phyloP scores from a whole-genome alignment of 345 rosid genomes.

The Erodium maritimum region DNA sequence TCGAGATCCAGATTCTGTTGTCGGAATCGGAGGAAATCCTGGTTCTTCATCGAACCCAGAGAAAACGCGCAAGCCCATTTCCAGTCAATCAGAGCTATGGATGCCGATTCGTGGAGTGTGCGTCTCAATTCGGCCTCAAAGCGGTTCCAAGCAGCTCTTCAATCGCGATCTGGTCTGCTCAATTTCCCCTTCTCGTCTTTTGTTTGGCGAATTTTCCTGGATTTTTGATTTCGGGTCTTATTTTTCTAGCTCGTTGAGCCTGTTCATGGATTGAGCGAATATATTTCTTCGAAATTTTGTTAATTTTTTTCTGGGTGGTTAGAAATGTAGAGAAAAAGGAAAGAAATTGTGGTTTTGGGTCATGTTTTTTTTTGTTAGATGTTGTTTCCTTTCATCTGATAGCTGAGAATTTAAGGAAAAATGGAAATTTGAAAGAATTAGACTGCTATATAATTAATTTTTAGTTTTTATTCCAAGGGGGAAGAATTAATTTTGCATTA shows the following conservation, averaged over 20 bases:
- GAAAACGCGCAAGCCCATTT: background rate
- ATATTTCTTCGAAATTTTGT: background rate
- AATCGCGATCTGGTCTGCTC: slow-evolving; percentile 84
- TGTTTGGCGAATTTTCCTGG: background rate
- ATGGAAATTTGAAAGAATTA: background rate
- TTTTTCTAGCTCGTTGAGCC: background rate
- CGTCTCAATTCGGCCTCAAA: slow-evolving; percentile 80
- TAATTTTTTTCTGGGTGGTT: background rate
- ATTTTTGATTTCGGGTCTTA: too few relatives aligned
- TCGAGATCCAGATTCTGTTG: background rate
- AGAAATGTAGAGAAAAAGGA: background rate
- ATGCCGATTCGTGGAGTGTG: slow-evolving; percentile 80
- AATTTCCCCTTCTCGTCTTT: background rate
- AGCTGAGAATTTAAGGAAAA: background rate
- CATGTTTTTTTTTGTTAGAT: background rate
- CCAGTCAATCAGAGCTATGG: slow-evolving; percentile 27
- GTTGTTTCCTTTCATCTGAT: background rate
- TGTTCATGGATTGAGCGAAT: background rate
- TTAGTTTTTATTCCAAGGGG: background rate
- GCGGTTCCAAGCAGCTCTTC: slow-evolving; percentile 73
- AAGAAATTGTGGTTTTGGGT: too few relatives aligned
- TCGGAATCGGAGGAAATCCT: background rate
- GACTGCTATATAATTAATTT: background rate
- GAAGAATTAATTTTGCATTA: background rate
- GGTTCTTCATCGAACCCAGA: background rate